These are phyloP conservation scores for Microsporum canis DNA, from an alignment of 2,329 filamentous ascomycete genomes.

Conservation along the genomic window DNA sequence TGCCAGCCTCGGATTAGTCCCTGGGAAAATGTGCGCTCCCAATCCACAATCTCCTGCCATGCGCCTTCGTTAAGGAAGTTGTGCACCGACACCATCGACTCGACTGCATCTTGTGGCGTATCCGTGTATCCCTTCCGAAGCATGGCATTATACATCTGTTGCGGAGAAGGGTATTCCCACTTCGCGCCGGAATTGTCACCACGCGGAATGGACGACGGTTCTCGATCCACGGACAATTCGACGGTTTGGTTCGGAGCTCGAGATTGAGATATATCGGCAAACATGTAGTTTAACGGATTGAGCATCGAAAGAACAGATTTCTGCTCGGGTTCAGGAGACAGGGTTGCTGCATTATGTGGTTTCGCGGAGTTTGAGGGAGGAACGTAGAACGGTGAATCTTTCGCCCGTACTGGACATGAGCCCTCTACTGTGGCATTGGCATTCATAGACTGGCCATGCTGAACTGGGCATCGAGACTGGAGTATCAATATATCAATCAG, in stretches of 20 bases:
- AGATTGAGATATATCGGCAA: conserved; percentile 68
- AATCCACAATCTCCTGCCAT: conserved; percentile 87
- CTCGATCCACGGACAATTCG: conserved; percentile 65
- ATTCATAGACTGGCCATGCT: conserved; percentile 33
- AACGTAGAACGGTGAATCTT: conserved; percentile 39
- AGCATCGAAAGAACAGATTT: conserved; percentile 52
- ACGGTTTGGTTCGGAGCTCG: conserved; percentile 61
- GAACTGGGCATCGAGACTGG: conserved; percentile 60
- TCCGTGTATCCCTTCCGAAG: conserved; percentile 91
- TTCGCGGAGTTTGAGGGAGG: conserved; percentile 23
- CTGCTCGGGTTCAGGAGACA: conserved; percentile 21
- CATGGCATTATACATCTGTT: conserved; percentile 99
- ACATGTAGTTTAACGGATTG: conserved; percentile 93
- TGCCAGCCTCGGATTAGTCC: conserved; percentile 64
- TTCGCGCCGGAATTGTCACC: conserved; percentile 60
- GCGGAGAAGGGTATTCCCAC: conserved; percentile 96
- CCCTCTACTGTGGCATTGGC: conserved; percentile 21
- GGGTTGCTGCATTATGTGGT: conserved; percentile 21
- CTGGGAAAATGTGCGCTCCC: conserved; percentile 74
- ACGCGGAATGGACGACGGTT: conserved; percentile 82
- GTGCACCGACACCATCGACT: conserved; percentile 94
- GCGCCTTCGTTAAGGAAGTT: conserved; percentile 98
- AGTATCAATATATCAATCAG: conserved; percentile 4
- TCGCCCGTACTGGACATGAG: conserved; percentile 39
- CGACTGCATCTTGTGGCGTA: conserved; percentile 83